Evolutionary conservation across 495 filamentous ascomycete species (phyloP).

Genomic region (Hyaloscypha hepaticicola): DNA sequence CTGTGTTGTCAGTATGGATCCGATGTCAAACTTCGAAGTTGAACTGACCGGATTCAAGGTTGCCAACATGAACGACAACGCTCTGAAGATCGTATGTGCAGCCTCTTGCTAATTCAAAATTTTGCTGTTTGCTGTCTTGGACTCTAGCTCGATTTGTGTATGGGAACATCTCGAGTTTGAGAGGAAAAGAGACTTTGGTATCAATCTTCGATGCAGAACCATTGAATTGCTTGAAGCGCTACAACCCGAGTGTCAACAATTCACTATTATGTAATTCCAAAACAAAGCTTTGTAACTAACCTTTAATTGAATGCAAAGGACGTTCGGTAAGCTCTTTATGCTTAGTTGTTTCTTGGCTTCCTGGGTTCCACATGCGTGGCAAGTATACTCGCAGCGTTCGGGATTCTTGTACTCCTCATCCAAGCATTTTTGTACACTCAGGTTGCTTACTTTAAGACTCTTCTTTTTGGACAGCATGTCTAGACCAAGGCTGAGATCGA

Average conservation of each 20-base stretch:
- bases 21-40: too few relatives aligned
- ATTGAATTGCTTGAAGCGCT: slow-evolving; percentile 78
- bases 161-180: slow-evolving; percentile 83
- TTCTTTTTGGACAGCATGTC: slow-evolving; percentile 55
- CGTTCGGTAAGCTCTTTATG: slow-evolving; percentile 76
- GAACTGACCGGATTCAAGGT: slow-evolving; percentile 63
- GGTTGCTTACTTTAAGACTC: slow-evolving; percentile 41
- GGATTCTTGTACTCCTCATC: slow-evolving; percentile 78
- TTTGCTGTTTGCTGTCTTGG: slow-evolving; percentile 39
- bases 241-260: slow-evolving; percentile 1
- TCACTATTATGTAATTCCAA: neutral
- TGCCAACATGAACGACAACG: slow-evolving; percentile 83
- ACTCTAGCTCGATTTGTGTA: slow-evolving; percentile 66
- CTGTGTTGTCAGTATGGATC: slow-evolving; percentile 30
- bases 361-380: slow-evolving; percentile 70
- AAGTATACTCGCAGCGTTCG: slow-evolving; percentile 76
- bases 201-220: slow-evolving; percentile 71
- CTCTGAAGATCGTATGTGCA: slow-evolving; percentile 79
- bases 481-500: slow-evolving; percentile 81
- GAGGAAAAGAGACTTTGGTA: slow-evolving; percentile 75
- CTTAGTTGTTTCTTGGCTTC: slow-evolving; percentile 77
- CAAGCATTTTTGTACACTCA: slow-evolving; percentile 72
- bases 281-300: slow-evolving; percentile 46
- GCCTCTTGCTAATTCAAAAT: slow-evolving; percentile 48
- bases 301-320: slow-evolving; percentile 91